Base-by-base conservation (phyloP, 2,329 filamentous ascomycete species). In the Colletotrichum cordylinicola region DNA sequence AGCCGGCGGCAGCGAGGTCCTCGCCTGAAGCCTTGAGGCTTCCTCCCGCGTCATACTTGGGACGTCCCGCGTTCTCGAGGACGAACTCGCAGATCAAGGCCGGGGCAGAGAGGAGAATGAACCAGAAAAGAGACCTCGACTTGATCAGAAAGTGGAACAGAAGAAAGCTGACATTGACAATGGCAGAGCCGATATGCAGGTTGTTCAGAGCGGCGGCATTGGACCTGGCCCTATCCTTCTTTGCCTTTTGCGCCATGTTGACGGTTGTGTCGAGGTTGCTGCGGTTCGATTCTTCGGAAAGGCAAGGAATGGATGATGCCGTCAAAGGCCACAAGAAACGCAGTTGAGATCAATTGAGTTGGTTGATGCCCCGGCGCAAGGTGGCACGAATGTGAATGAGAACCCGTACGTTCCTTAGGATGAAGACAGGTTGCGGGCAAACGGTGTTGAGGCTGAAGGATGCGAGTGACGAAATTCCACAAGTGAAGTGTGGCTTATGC, bases 21-120 rank as follows among this genome's bases (percentile, higher is more conserved):
- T 98, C 96, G 58, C 97, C 96, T 1, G 95, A 88, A 37, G 90
- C 92, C 83, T 91, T 93, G 77, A 98, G 88, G n/a, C 93, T 89
- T 16, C 89, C 90, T 64, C 91, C 93, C 27, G 92, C 83, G 78
- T 92, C 91, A 82, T 93, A 94, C 76, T 88, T 93, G 29, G 97
- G 97, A 12, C 96, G 94, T 15, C 95, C 95, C 9, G 96, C 92
- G 62, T 91, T 90, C 85, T 99, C 97, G 77, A 99, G 93, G 80
- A 95, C 93, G 82, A 95, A 94, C 84, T 98, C 93, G 85, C 97
- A 95, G 79, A 93, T 82, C 68, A 98, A 89, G 68, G 93, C 92
- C 0, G 97, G 97, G 0, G 91, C 83, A 4, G 94, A 95, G 78
- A 98, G 87, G 56, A 96, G 77, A 74, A 92, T 82, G 85, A 98